Evolutionary conservation across 768 basidiomycete genomes (phyloP), one percentile per base, ranked within the genome.

Genomic region (Sporobolomyces roseus): DNA sequence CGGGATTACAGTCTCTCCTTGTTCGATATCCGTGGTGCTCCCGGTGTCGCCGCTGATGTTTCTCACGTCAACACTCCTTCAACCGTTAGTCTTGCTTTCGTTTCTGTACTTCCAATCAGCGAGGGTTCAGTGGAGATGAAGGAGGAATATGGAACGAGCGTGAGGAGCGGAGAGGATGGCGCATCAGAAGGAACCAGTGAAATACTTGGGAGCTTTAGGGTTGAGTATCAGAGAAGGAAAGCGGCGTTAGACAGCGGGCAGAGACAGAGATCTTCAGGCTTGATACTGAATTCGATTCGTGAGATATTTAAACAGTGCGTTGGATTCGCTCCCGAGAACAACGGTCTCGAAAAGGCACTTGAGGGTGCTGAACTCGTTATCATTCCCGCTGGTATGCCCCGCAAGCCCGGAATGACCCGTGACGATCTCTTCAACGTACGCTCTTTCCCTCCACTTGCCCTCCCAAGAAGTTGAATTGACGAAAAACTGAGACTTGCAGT

Each of bases 331-430:
- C 71, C 74, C 19, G 75, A 75, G 54, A 87, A 89, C 55, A 89
- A 91, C 81, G 85, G 92, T 78, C 85, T 97, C 75, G 90, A 92
- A 79, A 83, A 86, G 75, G 93, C 96, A 25, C 85, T 99, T 68
- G 86, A 90, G 68, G 93, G 88, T 71, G 88, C 85, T 66, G 83
- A 97, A 80, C 89, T 98, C 71, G 87, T 98, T 74, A 89, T 98
- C 72, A 96, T 98, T 78, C 96, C 96, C 66, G 96, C 96, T 81
- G 96, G 96, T 85, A 94, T 99, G 70, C 96, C 96, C 73, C 85
- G 96, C 79, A 99, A 99, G 75, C 75, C 77, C 52, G 76, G 77
- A 61, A 94, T 93, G 91, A 92, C 90, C 81, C 90, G 91, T 82
- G 91, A 93, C 77, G 91, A 93, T 77, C 88, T 93, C 60, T 93